Evolutionary conservation across 768 basidiomycete genomes (phyloP).

Genomic region (Hypsizygus marmoreus): DNA sequence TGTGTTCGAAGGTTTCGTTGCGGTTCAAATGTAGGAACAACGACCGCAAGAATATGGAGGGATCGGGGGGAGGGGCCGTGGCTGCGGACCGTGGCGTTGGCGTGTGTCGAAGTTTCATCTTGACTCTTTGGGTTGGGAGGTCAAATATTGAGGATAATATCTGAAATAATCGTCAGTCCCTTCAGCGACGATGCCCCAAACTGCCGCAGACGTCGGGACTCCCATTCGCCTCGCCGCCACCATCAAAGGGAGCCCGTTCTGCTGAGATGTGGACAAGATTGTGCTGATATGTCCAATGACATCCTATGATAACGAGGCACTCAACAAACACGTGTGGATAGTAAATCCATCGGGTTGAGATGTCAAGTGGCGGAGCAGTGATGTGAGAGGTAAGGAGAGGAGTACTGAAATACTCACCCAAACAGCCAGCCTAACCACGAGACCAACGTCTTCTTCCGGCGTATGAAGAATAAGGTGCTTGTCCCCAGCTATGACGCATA

Average conservation of each 20-base stretch:
- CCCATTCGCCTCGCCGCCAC: background rate
- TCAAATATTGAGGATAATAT: slow-evolving; percentile 63
- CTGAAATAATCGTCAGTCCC: slow-evolving; percentile 37
- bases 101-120: slow-evolving; percentile 36
- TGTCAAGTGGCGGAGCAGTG: background rate
- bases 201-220: background rate
- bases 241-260: background rate
- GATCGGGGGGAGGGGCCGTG: slow-evolving; percentile 2
- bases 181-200: background rate
- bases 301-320: background rate
- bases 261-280: background rate
- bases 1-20: slow-evolving; percentile 11
- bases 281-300: background rate
- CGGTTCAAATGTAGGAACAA: slow-evolving; percentile 12
- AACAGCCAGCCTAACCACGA: slow-evolving; percentile 57
- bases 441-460: slow-evolving; percentile 61
- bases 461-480: slow-evolving; percentile 68
- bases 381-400: background rate
- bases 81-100: slow-evolving; percentile 2
- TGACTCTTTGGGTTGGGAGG: slow-evolving; percentile 56
- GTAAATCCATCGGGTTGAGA: background rate
- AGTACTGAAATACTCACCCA: slow-evolving; percentile 46
- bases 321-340: background rate
- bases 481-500: slow-evolving; percentile 63
- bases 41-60: slow-evolving; percentile 24